Evolutionary conservation across 805 yeast species (phyloP).

Genomic region (Yamadazyma sp.): DNA sequence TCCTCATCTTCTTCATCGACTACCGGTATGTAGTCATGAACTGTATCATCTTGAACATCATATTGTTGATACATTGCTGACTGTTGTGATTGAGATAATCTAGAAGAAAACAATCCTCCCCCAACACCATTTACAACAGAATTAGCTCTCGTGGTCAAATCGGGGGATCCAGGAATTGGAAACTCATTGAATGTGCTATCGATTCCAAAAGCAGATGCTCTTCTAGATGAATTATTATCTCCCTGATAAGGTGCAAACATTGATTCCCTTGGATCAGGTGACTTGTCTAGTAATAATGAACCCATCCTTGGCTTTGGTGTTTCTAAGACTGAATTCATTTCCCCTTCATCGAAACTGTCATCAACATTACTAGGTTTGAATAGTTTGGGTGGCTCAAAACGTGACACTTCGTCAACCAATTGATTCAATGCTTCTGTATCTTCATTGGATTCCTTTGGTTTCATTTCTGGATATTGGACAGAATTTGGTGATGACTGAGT

Average conservation of each 20-base stretch:
- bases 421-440: not conserved
- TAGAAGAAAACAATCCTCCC: conserved; percentile 33
- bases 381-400: conserved; percentile 1
- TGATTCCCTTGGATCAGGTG: conserved; percentile 12
- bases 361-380: conserved; percentile 23
- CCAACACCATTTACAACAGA: conserved; percentile 36
- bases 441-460: not conserved
- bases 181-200: conserved; percentile 34
- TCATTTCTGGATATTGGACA: not conserved
- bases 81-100: conserved; percentile 43
- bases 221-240: conserved; percentile 5
- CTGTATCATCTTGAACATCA: conserved; percentile 45
- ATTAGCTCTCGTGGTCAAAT: conserved; percentile 42
- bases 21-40: conserved; percentile 38
- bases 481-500: not conserved
- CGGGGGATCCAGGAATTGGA: conserved; percentile 46
- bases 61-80: conserved; percentile 43
- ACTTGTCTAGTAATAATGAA: conserved; percentile 2
- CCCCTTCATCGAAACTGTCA: conserved; percentile 27
- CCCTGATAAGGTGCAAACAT: conserved; percentile 25
- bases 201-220: conserved; percentile 14
- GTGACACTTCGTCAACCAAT: conserved; percentile 1
- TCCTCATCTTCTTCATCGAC: conserved; percentile 47
- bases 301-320: conserved; percentile 11
- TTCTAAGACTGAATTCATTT: conserved; percentile 7